These are phyloP conservation scores for Lentinula guzmanii DNA, from an alignment of 768 basidiomycete genomes.

Conservation along the genomic window DNA sequence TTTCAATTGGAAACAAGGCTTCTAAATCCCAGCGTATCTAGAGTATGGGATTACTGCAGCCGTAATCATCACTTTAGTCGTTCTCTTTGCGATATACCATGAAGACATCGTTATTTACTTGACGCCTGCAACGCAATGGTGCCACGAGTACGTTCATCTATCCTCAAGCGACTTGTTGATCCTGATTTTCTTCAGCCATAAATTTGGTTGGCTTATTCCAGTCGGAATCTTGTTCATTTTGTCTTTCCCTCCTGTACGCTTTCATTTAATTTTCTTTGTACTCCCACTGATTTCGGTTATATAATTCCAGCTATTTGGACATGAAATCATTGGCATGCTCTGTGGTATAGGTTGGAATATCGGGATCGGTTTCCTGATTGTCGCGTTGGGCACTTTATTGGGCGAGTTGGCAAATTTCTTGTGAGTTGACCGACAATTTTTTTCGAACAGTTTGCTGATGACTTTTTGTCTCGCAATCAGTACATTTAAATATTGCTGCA, in stretches of 20 bases:
- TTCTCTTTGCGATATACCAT: conserved; percentile 36
- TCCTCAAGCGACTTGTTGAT: neutral
- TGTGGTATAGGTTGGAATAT: conserved; percentile 40
- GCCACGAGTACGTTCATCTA: conserved; percentile 30
- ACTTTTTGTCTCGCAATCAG: conserved; percentile 3
- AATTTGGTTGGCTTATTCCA: conserved; percentile 44
- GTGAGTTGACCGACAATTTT: conserved; percentile 9
- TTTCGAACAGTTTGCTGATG: too few species aligned
- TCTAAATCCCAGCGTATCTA: neutral
- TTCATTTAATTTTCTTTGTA: neutral
- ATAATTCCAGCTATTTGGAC: conserved; percentile 29
- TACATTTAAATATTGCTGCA: conserved; percentile 32
- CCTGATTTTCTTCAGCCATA: conserved; percentile 19
- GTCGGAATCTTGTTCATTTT: conserved; percentile 54
- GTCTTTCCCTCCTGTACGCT: conserved; percentile 30
- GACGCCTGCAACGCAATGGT: conserved; percentile 40
- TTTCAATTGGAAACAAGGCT: neutral
- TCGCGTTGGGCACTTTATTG: conserved; percentile 26
- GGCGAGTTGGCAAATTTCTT: conserved; percentile 31
- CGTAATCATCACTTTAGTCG: conserved; percentile 24
- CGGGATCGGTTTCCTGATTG: conserved; percentile 40
- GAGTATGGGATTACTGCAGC: conserved; percentile 19
- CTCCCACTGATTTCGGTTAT: too few species aligned
- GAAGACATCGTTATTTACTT: conserved; percentile 45
- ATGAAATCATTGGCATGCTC: conserved; percentile 36